These are phyloP conservation scores for Nicotiana sylvestris DNA, from an alignment of 257 asterid species.

Conservation along the genomic window DNA sequence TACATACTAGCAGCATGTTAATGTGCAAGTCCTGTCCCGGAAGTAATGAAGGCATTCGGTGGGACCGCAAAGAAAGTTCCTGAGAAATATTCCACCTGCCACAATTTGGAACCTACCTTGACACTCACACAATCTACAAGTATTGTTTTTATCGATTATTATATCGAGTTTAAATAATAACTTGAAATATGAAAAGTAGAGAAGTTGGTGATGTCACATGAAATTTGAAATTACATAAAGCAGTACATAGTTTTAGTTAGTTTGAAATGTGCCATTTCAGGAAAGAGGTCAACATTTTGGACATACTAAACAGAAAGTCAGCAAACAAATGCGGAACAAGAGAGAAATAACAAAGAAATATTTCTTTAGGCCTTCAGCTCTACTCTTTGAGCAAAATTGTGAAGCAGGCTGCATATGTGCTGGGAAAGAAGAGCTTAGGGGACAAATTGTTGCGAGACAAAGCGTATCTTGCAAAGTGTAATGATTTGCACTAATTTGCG, in stretches of 20 bases:
- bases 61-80: not conserved
- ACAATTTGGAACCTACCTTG: not conserved
- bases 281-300: not conserved
- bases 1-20: not conserved
- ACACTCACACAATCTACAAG: not conserved
- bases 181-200: not conserved
- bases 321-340: not conserved
- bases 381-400: not conserved
- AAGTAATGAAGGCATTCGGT: not conserved
- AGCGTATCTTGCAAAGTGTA: no score
- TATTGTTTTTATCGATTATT: not conserved
- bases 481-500: not conserved
- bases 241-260: not conserved
- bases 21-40: not conserved
- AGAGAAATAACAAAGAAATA: not conserved
- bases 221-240: not conserved
- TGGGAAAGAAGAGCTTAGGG: not conserved
- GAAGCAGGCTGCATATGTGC: not conserved
- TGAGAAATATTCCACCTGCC: not conserved
- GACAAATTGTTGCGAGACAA: no score
- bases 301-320: not conserved
- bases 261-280: not conserved
- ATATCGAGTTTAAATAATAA: not conserved
- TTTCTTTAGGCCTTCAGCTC: not conserved
- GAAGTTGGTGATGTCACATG: not conserved